Base-by-base conservation (phyloP, 345 rosid genomes). In the Gossypium longicalyx region DNA sequence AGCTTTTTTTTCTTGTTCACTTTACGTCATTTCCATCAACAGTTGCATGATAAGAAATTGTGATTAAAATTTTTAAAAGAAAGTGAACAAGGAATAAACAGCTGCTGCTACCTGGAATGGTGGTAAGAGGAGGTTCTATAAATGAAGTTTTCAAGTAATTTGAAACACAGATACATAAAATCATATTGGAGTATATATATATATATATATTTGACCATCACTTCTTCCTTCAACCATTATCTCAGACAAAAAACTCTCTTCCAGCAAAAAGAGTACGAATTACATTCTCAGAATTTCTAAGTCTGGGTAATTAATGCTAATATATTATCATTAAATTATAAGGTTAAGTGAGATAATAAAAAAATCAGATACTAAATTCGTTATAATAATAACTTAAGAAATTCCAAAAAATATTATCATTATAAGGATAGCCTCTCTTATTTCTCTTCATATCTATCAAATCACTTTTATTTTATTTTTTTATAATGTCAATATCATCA, bases 11-110 rank as follows among this genome's bases (percentile, higher is more conserved):
- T 63, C 7, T 16, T 48, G 61, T 27, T 72, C 68, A 74, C 83
- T 80, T 80, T 80, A 80, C 80, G 80, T 80, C 83, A 73, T 80
- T 77, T 80, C 83, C 20, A 77, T 70, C 78, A 68, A 80, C 80
- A 77, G 83, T 73, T 22, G 53, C 71, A 65, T 77, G 80, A 72
- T 73, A 67, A 41, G 68, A 64, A 41, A 54, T 52, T 79, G 58
- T 54, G 62, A 57, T 41, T 44, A 20, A 43, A 22, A 9, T 9
- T 20, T 7, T 9, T 44, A 1, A 48, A 49, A 34, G 23, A 29
- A 34, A 11, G 51, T n/a, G 22, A 44, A 6, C 52, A 66, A 44
- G 67, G 19, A 62, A 29, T 11, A 22, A 15, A 67, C 71, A 45
- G n/a, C 71, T 45, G 71, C 54, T 22, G 1, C 54, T 23, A 43